Evolutionary conservation across 2,329 filamentous ascomycete species (phyloP), one percentile per base, ranked within the genome.

Genomic region (Botrytis aclada): DNA sequence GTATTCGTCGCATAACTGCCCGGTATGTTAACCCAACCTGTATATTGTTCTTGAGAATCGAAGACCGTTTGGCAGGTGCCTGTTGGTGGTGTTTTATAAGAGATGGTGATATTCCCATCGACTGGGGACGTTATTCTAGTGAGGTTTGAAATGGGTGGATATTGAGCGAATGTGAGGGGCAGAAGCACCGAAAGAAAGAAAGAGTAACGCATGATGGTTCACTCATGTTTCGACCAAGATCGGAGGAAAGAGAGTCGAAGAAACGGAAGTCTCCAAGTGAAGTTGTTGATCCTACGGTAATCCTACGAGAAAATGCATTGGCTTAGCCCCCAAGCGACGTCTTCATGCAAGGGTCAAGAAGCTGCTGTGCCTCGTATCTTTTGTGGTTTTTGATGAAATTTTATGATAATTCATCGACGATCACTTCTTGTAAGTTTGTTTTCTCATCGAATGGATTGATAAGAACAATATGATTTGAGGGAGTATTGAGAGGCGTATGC

Each of bases 61-160:
- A 92, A 92, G 12, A 87, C 88, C 1, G 91, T 93, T 64, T 84
- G 86, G 81, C 92, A 93, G 20, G 87, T 89, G 63, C 87, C 88
- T 12, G 84, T 80, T 7, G 87, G 85, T 4, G 87, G 87, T 51
- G 85, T 83, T 78, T 91, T 93, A 84, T 91, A 94, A 72, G 88
- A 87, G 79, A 93, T 88, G 73, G 87, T 90, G 79, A 93, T 88
- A 76, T 87, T 86, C 41, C 84, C 82, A 80, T 92, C 85, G 76
- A 92, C 83, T 4, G 90, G 88, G 29, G 91, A 92, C 39, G 81
- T 82, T 72, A 92, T 85, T 62, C 87, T 86, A 61, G 86, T 90
- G 65, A 88, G 78, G 73, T 86, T 86, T 18, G 75, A 74, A n/a
- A 71, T 74, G 1, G 82, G 82, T 45, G 82, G 82, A 73, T 82